Evolutionary conservation across 257 asterid species (phyloP).

Genomic region (Solanum appendiculatum): DNA sequence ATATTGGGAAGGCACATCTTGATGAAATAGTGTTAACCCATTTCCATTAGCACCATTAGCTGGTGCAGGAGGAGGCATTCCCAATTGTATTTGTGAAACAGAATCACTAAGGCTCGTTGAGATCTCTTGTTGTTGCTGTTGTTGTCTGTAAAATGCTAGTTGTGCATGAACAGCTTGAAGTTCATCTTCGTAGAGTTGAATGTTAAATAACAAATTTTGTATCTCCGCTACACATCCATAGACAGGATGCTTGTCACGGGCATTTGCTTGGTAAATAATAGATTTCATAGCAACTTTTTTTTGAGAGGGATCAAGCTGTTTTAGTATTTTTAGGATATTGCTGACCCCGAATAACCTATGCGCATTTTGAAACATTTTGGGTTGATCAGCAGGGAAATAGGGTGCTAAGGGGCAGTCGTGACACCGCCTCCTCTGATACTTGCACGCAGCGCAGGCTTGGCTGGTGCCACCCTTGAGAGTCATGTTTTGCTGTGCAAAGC

Average conservation of each 20-base stretch:
- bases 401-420: slow-evolving; percentile 80
- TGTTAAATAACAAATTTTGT: slow-evolving; percentile 32
- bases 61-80: slow-evolving; percentile 22
- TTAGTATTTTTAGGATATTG: slow-evolving; percentile 52
- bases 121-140: slow-evolving; percentile 32
- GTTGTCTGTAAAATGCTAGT: slow-evolving; percentile 42
- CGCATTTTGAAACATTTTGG: slow-evolving; percentile 58
- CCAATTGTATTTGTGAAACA: slow-evolving; percentile 49
- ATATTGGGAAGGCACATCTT: slow-evolving; percentile 15
- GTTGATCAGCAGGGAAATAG: slow-evolving; percentile 80
- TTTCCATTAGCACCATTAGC: not conserved
- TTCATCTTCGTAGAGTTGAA: slow-evolving; percentile 51
- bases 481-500: slow-evolving; percentile 23
- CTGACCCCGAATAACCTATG: slow-evolving; percentile 79
- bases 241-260: slow-evolving; percentile 62
- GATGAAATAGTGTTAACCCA: slow-evolving; percentile 21
- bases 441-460: slow-evolving; percentile 93
- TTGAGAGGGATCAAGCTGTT: slow-evolving; percentile 45
- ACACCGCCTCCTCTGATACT: slow-evolving; percentile 76
- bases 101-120: slow-evolving; percentile 26
- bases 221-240: slow-evolving; percentile 55
- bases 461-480: slow-evolving; percentile 87
- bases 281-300: slow-evolving; percentile 61
- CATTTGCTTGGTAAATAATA: slow-evolving; percentile 56
- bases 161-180: slow-evolving; percentile 59